Percentiles rank a stretch among this genome's conserved stretches.
Conservation (phyloP, 768 basidiomycete genomes). For the Termitomyces sp. region DNA sequence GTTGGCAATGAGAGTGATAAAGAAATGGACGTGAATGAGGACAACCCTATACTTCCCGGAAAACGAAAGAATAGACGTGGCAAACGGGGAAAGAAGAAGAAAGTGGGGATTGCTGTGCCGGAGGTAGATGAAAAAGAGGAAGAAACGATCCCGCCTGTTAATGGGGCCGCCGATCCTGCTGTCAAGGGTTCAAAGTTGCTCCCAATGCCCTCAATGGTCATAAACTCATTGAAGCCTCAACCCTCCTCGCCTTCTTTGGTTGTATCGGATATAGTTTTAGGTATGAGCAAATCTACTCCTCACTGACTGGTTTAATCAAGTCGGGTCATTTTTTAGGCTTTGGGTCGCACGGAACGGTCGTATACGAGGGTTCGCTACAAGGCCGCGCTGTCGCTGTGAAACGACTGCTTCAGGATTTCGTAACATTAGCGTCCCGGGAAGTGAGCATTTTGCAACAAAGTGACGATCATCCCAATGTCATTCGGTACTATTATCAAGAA, state of each 20-base stretch:
- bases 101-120: constrained; percentile 25
- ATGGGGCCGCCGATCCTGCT: constrained; percentile 14
- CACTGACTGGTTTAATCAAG: neutral
- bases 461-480: constrained; percentile 98
- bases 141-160: constrained; percentile 20
- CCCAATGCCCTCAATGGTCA: constrained; percentile 15
- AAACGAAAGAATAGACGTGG: constrained; percentile 15
- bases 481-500: constrained; percentile 98
- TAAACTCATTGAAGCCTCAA: constrained; percentile 21
- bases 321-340: constrained; percentile 50
- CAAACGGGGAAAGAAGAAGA: constrained; percentile 51
- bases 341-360: constrained; percentile 95
- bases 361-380: constrained; percentile 92
- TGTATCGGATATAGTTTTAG: constrained; percentile 72
- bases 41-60: constrained; percentile 29
- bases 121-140: constrained; percentile 33
- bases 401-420: constrained; percentile 90
- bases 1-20: constrained; percentile 60
- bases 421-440: constrained; percentile 90
- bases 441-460: constrained; percentile 93
- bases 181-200: constrained; percentile 7
- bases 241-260: constrained; percentile 44
- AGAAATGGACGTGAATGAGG: constrained; percentile 29
- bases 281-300: constrained; percentile 31
- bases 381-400: constrained; percentile 98